Percentiles rank a stretch among this genome's conserved stretches.
phyloP scores from a whole-genome alignment of 805 yeast species.

The Saccharomyces mikatae region DNA sequence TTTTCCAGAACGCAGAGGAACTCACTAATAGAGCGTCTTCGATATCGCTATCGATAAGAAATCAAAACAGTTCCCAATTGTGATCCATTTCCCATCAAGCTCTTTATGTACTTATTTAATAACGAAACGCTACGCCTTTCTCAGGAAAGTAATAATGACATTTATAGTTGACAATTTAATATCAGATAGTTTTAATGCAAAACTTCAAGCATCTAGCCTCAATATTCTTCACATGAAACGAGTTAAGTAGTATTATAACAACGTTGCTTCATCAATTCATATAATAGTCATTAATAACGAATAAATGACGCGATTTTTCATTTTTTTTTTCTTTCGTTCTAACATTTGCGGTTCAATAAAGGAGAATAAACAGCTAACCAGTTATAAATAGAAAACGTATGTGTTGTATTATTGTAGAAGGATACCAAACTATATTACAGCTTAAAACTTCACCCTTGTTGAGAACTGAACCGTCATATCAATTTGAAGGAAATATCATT shows the following conservation, averaged over 20 bases:
- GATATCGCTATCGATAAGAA: conserved; percentile 19
- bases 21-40: conserved; percentile 23
- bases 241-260: background rate
- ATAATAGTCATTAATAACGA: background rate
- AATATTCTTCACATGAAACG: background rate
- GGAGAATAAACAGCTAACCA: background rate
- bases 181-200: background rate
- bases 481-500: background rate
- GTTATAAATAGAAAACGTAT: background rate
- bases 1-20: conserved; percentile 17
- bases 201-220: background rate
- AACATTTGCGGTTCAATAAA: background rate
- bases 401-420: background rate
- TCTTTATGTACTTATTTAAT: background rate
- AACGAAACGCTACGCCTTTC: background rate
- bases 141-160: background rate
- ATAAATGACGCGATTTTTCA: background rate
- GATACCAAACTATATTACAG: background rate
- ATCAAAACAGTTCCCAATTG: conserved; percentile 4
- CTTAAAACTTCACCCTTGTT: background rate
- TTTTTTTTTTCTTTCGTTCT: background rate
- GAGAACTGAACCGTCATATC: background rate
- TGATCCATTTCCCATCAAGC: background rate
- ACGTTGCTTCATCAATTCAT: background rate
- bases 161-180: background rate